A percentile compares a stretch with the other conserved stretches of the same genome.
Evolutionary conservation across 352 stramenopile genomes (phyloP).

Genomic region (Phytophthora uliginosa): DNA sequence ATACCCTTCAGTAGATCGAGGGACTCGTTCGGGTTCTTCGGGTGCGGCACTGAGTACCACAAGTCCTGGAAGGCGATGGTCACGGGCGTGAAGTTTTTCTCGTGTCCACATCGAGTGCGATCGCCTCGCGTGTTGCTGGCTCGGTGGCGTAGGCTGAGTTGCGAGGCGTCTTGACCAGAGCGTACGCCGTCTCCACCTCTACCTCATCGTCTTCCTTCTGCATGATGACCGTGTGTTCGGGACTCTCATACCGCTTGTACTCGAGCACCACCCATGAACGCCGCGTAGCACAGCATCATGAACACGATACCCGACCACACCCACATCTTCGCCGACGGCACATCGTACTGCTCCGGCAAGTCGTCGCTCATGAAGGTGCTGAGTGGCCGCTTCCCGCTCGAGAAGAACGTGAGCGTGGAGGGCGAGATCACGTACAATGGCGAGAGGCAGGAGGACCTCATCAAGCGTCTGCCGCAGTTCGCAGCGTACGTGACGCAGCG

Average conservation of each 20-base stretch:
- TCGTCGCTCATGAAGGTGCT: conserved; percentile 40
- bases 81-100: conserved; percentile 45
- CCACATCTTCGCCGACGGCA: too few species aligned
- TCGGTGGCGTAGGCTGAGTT: too few species aligned
- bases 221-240: not conserved
- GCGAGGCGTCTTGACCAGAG: conserved; percentile 2
- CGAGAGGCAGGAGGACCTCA: too few species aligned
- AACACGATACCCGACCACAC: too few species aligned
- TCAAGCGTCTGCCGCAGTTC: conserved; percentile 33
- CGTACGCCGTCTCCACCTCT: conserved; percentile 4
- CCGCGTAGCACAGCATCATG: not conserved
- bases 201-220: conserved; percentile 7
- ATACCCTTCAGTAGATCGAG: conserved; percentile 75
- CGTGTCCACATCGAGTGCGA: conserved; percentile 17
- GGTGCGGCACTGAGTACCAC: conserved; percentile 49
- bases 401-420: conserved; percentile 50
- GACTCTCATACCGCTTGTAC: conserved; percentile 9
- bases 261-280: conserved; percentile 13
- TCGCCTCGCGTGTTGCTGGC: conserved; percentile 1
- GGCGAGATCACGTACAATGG: conserved; percentile 63
- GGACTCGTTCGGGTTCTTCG: conserved; percentile 43
- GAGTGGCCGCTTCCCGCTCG: conserved; percentile 49
- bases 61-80: conserved; percentile 44
- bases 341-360: conserved; percentile 15
- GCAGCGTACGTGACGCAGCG: conserved; percentile 56